Evolutionary conservation across 129 eudicot species (phyloP), one percentile per base, ranked within the genome.

Genomic region (Tanacetum coccineum): DNA sequence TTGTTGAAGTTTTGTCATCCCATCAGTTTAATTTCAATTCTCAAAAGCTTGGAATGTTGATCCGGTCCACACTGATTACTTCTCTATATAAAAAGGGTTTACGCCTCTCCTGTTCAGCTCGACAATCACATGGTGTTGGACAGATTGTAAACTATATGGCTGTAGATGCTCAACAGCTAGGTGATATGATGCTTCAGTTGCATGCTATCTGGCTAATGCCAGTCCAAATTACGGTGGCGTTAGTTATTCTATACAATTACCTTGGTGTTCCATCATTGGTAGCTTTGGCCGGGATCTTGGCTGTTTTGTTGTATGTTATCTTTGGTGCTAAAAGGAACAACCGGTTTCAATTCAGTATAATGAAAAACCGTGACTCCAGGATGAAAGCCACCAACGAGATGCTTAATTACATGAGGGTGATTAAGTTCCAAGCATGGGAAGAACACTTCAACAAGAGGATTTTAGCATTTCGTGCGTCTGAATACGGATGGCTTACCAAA

Each of bases 381-480:
- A 85, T 92, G 96, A 92, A 92, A 71, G 96, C 98, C 3, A 87
- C 87, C 0, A 90, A 90, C 28, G 97, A 90, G 74, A 90, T 87
- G 97, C 92, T 90, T 26, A 87, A 67, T 71, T 87, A 87, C 70
- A 90, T 90, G 97, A 71, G 97, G 17, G 95, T 84, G 44, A 90
- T 91, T 18, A 91, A 91, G 80, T 87, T 87, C 63, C 98, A 91
- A 64, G 98, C 98, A 36, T 91, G 98, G 97, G 97, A 90, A 71
- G 95, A 90, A 7, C 91, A 84, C 21, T 90, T 90, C 73, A 82
- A 79, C 78, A 61, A 84, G 74, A 78, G 91, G 63, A 87, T 90
- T 63, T 82, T 70, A 40, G 65, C 85, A 3, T 80, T 84, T 15
- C 84, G 97, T 2, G 84, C 81, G 64, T 76, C 81, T 3, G 96